phyloP scores from a whole-genome alignment of 1,284 basidiomycete genomes.

The Trametes polyzona region DNA sequence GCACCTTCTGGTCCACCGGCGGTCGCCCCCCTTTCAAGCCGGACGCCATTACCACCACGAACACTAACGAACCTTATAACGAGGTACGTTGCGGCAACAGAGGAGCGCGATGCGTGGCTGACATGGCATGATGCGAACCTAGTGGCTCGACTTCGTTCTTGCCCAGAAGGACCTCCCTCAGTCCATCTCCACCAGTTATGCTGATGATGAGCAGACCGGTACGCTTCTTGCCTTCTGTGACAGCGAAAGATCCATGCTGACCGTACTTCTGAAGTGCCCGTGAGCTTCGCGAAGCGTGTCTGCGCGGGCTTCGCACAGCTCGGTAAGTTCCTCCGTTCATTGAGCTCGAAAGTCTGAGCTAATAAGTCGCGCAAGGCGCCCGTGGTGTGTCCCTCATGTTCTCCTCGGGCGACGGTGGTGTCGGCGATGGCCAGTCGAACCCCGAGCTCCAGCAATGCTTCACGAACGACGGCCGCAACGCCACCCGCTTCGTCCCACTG shows the following conservation, averaged over 20 bases:
- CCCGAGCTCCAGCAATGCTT: conserved; percentile 56
- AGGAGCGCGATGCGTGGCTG: background rate
- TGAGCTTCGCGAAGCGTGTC: conserved; percentile 60
- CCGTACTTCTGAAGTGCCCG: conserved; percentile 49
- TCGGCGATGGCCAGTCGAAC: conserved; percentile 59
- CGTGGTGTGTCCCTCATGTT: conserved; percentile 68
- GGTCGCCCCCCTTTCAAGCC: conserved; percentile 63
- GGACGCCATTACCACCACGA: conserved; percentile 41
- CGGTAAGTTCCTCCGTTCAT: conserved; percentile 39
- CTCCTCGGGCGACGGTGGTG: conserved; percentile 71
- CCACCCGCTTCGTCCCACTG: conserved; percentile 56
- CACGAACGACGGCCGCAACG: conserved; percentile 61
- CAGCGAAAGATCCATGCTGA: background rate
- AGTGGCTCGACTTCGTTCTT: conserved; percentile 63
- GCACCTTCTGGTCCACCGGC: conserved; percentile 64
- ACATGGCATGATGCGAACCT: conserved; percentile 18
- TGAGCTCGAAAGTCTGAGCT: background rate
- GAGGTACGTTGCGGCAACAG: conserved; percentile 38
- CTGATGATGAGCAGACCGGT: conserved; percentile 72
- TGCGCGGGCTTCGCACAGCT: conserved; percentile 70
- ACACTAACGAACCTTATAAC: conserved; percentile 71
- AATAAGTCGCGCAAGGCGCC: conserved; percentile 44
- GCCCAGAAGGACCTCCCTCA: conserved; percentile 47
- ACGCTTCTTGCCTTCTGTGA: conserved; percentile 6
- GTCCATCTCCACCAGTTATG: conserved; percentile 67